Evolutionary conservation across 495 filamentous ascomycete genomes (phyloP).

Genomic region (Penicillium coffeae): DNA sequence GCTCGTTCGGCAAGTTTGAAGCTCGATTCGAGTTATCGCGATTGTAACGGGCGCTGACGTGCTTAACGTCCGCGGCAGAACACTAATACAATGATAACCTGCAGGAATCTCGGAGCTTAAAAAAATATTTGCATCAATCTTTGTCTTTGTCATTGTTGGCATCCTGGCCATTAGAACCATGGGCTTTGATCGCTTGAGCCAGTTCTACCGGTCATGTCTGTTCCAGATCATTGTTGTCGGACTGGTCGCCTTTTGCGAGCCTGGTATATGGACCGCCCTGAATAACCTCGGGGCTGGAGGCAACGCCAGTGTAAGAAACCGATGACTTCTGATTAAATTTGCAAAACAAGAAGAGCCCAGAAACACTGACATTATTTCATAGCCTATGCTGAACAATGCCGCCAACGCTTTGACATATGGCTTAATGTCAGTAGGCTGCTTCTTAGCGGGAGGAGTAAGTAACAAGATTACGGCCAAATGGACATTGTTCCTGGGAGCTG

Average conservation of each 20-base stretch:
- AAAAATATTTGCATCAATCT: neutral
- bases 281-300: conserved; percentile 57
- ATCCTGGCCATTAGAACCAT: neutral
- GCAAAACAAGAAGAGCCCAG: conserved; percentile 1
- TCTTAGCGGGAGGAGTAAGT: conserved; percentile 47
- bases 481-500: conserved; percentile 51
- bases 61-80: conserved; percentile 1
- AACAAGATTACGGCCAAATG: conserved; percentile 53
- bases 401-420: conserved; percentile 55
- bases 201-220: conserved; percentile 50
- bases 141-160: neutral
- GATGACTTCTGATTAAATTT: neutral
- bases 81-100: neutral
- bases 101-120: neutral
- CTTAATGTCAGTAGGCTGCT: conserved; percentile 55
- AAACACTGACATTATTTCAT: too few species aligned
- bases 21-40: conserved; percentile 10
- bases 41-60: conserved; percentile 14
- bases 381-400: conserved; percentile 54
- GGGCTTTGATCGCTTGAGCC: conserved; percentile 6
- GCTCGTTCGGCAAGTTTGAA: neutral
- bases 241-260: conserved; percentile 53
- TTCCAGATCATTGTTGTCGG: conserved; percentile 55
- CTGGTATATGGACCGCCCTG: conserved; percentile 58
- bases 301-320: conserved; percentile 34